phyloP scores from a whole-genome alignment of 805 yeast genomes.

The Vanderwaltozyma tropicalis region DNA sequence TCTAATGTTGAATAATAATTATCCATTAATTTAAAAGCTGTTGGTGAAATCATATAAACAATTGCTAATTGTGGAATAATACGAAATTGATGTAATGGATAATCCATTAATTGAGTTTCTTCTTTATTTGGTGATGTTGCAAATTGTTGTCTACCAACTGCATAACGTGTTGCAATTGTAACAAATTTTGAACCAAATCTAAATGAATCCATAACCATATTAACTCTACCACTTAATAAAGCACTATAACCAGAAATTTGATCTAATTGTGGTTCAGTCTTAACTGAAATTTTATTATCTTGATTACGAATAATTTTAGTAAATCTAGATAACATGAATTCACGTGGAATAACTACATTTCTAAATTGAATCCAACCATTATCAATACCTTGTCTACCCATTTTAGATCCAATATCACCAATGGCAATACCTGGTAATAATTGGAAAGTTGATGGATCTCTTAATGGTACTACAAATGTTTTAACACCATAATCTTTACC shows the following conservation, averaged over 20 bases:
- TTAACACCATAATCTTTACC: constrained; percentile 88
- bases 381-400: constrained; percentile 94
- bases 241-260: constrained; percentile 80
- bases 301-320: constrained; percentile 62
- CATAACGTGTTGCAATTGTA: constrained; percentile 81
- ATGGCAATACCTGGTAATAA: constrained; percentile 69
- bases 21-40: constrained; percentile 48
- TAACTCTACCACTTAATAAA: constrained; percentile 76
- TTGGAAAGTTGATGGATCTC: constrained; percentile 58
- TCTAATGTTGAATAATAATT: constrained; percentile 41
- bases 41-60: constrained; percentile 66
- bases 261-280: constrained; percentile 59
- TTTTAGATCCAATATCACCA: constrained; percentile 90
- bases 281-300: constrained; percentile 30
- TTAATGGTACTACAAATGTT: constrained; percentile 81
- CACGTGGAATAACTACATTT: constrained; percentile 73
- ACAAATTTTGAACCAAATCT: constrained; percentile 68
- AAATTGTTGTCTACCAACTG: constrained; percentile 85
- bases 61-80: constrained; percentile 76
- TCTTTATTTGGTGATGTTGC: constrained; percentile 29
- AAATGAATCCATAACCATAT: constrained; percentile 80
- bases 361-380: constrained; percentile 95
- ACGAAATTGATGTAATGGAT: constrained; percentile 82
- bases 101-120: constrained; percentile 63
- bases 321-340: constrained; percentile 72